These are phyloP conservation scores for Stephania japonica DNA, from an alignment of 164 flowering plant genomes.

Conservation along the genomic window DNA sequence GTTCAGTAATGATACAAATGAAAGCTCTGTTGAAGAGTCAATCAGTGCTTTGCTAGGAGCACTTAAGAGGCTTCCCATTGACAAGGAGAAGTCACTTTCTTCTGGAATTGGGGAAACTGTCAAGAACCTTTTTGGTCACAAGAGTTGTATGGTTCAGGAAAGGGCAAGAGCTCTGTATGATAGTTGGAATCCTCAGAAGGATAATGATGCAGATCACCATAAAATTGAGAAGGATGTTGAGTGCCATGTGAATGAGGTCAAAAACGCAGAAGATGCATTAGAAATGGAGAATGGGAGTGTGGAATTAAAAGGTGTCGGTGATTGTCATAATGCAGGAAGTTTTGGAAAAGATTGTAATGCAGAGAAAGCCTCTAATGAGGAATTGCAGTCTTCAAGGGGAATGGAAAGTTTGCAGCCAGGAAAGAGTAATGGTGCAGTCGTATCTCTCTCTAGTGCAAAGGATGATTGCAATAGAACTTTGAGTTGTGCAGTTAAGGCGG, in stretches of 20 bases:
- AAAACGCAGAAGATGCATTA: constrained; percentile 2
- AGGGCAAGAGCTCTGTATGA: constrained; percentile 46
- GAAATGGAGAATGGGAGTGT: constrained; percentile 17
- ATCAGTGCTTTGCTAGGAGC: constrained; percentile 50
- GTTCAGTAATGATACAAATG: constrained; percentile 32
- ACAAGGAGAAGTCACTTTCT: constrained; percentile 32
- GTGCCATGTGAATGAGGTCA: constrained; percentile 13
- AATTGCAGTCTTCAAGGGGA: constrained; percentile 12
- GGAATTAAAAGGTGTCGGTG: constrained; percentile 16
- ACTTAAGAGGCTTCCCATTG: constrained; percentile 58
- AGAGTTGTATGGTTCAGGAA: constrained; percentile 49
- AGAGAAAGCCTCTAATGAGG: constrained; percentile 32
- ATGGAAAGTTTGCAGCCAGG: constrained; percentile 10
- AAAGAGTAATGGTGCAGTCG: constrained; percentile 1
- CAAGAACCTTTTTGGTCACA: constrained; percentile 45
- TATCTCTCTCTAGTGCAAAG: constrained; percentile 11
- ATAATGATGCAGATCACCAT: constrained; percentile 14
- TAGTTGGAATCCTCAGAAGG: constrained; percentile 39
- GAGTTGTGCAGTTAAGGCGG: constrained; percentile 5
- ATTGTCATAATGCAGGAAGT: constrained; percentile 23
- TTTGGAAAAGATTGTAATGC: constrained; percentile 14
- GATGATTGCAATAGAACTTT: constrained; percentile 1
- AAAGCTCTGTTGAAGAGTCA: constrained; percentile 54
- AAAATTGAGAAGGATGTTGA: constrained; percentile 21
- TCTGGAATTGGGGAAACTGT: constrained; percentile 59